Evolutionary conservation across 2,329 filamentous ascomycete species (phyloP).

Genomic region (Harringtonia lauricola): DNA sequence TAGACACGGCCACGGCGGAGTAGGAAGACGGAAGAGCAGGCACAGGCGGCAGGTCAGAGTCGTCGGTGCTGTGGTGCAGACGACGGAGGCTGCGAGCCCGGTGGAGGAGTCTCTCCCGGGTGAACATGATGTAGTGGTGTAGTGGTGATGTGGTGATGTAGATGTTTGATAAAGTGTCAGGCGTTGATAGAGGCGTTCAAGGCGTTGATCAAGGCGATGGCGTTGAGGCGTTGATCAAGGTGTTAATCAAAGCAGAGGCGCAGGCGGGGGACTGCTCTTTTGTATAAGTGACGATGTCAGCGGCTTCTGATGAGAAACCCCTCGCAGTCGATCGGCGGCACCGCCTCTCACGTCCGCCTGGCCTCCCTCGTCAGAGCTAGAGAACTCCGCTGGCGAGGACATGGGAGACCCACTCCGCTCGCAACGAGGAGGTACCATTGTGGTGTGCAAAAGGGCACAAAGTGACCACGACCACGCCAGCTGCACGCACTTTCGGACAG

Average conservation of each 20-base stretch:
- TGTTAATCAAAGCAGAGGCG: no score
- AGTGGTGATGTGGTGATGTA: background rate
- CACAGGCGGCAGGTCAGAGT: background rate
- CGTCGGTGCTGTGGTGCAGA: background rate
- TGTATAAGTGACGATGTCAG: no score
- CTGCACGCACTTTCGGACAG: background rate
- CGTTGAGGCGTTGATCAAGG: no score
- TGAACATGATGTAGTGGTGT: background rate
- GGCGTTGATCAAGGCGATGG: no score
- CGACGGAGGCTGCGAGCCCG: constrained; percentile 2
- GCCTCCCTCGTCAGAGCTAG: background rate
- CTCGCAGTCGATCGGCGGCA: background rate
- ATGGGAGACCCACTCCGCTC: no score
- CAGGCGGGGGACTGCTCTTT: no score
- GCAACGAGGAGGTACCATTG: no score
- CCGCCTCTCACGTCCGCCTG: background rate
- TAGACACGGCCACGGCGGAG: background rate
- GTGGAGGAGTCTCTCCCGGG: background rate
- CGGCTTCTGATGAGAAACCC: no score
- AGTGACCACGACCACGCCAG: no score
- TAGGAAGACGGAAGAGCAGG: background rate
- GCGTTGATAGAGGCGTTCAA: no score
- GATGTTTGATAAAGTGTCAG: background rate
- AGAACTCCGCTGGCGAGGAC: no score
- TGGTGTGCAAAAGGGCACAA: no score